Base-by-base conservation (phyloP, 2,329 filamentous ascomycete genomes). In the Epichloe coenophiala region DNA sequence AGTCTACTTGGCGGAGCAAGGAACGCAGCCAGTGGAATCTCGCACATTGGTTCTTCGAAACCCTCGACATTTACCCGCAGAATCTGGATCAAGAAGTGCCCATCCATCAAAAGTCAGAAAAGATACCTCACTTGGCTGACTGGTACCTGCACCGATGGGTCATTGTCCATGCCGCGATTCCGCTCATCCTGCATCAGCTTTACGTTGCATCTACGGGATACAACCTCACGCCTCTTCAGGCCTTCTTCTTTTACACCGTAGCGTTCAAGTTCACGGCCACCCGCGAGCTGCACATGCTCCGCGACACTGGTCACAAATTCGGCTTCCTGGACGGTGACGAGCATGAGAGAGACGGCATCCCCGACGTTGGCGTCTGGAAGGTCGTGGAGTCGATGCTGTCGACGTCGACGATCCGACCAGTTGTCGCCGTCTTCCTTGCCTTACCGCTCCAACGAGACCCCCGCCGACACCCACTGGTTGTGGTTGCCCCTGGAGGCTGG, bases 241-340 rank as follows among this genome's bases (percentile, higher is more conserved):
- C 51, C 19, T 44, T 46, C n/a, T 39, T 53, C 4, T 27, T 53
- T 0, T 53, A 53, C 51, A 33, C 36, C 36, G 27, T n/a, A 17
- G 37, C 39, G 17, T 50, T 53, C 27, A 53, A 53, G 35, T 31
- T 46, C 39, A 53, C 47, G 40, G 51, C 35, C 4, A 50, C 48
- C 35, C 51, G 48, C 3, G 51, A 53, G 35, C 44, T 53, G 3
- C 43, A 45, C 40, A 5, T 53, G 4, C 7, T 50, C 31, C 47
- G 48, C 7, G 31, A 46, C 3, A 33, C 50, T 2, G 51, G 51
- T 4, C 48, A 53, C 40, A 43, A 41, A 13, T 43, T 19, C 15
- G 51, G 51, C 3, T 53, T 53, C 23, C 48, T 53, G 5, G 51
- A 53, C 39, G 51, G 51, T 13, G 51, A 53, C 21, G 51, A 50